Conservation (phyloP, 306 rosid species). For the Styphnolobium japonicum region DNA sequence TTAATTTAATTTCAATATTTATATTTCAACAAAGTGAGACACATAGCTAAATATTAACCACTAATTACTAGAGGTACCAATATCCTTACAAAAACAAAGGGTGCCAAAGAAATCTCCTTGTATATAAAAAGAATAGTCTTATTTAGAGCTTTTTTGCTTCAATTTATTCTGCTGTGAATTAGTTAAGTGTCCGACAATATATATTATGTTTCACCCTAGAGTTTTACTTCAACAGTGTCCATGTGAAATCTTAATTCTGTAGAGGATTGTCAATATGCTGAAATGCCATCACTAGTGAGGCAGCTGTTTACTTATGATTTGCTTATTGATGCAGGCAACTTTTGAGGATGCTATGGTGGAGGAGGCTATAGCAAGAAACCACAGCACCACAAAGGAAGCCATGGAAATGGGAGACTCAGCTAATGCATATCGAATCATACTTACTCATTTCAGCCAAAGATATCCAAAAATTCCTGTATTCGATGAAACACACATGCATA, state of each 20-base stretch:
- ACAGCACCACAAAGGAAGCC: conserved; percentile 92
- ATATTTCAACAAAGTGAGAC: too few species aligned
- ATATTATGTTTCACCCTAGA: background rate
- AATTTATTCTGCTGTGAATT: background rate
- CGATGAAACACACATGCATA: conserved; percentile 76
- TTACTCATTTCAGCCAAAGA: conserved; percentile 96
- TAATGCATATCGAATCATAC: conserved; percentile 64
- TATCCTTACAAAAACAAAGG: too few species aligned
- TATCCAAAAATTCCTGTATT: conserved; percentile 89
- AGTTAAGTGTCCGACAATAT: background rate
- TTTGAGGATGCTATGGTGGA: conserved; percentile 85
- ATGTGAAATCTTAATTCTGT: background rate
- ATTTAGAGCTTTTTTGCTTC: background rate
- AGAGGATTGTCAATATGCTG: background rate
- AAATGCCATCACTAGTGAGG: background rate
- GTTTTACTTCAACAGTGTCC: background rate
- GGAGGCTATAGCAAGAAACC: conserved; percentile 85
- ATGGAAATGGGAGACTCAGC: conserved; percentile 77
- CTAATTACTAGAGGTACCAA: too few species aligned
- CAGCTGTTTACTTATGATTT: background rate
- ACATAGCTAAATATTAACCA: too few species aligned
- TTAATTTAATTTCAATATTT: too few species aligned
- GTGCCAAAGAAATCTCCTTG: too few species aligned
- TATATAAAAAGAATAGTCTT: background rate
- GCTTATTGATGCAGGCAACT: conserved; percentile 67